Evolutionary conservation across 176 grass and related monocot species (phyloP).

Genomic region (Themeda triandra): DNA sequence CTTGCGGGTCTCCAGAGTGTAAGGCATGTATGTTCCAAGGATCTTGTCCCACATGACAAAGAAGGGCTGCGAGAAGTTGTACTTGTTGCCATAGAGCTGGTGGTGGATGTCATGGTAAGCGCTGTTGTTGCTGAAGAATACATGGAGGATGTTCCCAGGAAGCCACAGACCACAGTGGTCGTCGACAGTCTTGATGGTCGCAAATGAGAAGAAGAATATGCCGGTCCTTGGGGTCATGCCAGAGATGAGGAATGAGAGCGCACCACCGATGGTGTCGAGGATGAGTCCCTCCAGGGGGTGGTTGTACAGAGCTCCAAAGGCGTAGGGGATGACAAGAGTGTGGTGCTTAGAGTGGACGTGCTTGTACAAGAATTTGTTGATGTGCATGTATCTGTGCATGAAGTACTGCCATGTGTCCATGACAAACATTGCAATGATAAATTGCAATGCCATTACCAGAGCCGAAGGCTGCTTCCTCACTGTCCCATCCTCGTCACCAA

Average conservation of each 20-base stretch:
- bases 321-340: slow-evolving; percentile 59
- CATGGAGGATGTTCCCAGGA: slow-evolving; percentile 56
- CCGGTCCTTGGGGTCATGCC: slow-evolving; percentile 54
- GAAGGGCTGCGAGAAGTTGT: slow-evolving; percentile 74
- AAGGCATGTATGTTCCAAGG: slow-evolving; percentile 67
- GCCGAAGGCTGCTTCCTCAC: slow-evolving; percentile 41
- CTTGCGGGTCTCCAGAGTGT: slow-evolving; percentile 57
- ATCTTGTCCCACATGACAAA: slow-evolving; percentile 77
- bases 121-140: slow-evolving; percentile 63
- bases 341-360: slow-evolving; percentile 74
- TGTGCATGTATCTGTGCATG: slow-evolving; percentile 88
- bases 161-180: slow-evolving; percentile 70
- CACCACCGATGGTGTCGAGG: slow-evolving; percentile 55
- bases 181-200: slow-evolving; percentile 67
- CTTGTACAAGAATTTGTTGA: slow-evolving; percentile 85
- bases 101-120: slow-evolving; percentile 80
- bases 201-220: slow-evolving; percentile 73
- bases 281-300: slow-evolving; percentile 69
- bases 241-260: slow-evolving; percentile 44
- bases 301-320: slow-evolving; percentile 69
- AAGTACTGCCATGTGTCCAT: slow-evolving; percentile 90
- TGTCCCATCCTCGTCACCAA: slow-evolving; percentile 55
- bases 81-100: slow-evolving; percentile 69
- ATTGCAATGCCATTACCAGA: slow-evolving; percentile 44
- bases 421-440: slow-evolving; percentile 61